phyloP scores from a whole-genome alignment of 1,284 basidiomycete genomes.

The Moesziomyces globuligerus region DNA sequence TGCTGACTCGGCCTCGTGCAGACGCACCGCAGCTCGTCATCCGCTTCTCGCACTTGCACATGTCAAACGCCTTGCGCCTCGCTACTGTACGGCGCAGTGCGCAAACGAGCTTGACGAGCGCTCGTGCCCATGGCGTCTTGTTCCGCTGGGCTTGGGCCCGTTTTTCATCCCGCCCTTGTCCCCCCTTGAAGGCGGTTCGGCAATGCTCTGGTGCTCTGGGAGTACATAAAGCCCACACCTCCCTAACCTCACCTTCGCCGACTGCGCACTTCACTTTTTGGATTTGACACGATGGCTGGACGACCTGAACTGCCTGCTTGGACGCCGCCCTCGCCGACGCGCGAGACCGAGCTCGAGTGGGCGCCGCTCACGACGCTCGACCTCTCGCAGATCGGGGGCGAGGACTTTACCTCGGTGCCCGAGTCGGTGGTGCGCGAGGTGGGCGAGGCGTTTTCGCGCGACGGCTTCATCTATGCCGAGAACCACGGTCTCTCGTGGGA shows the following conservation, averaged over 20 bases:
- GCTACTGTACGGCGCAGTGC: too few species aligned
- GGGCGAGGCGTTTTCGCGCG: conserved; percentile 55
- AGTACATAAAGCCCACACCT: too few species aligned
- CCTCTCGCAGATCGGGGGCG: conserved; percentile 56
- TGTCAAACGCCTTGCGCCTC: too few species aligned
- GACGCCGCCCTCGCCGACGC: conserved; percentile 55
- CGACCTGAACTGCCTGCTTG: conserved; percentile 52
- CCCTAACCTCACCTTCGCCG: too few species aligned
- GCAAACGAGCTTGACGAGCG: too few species aligned
- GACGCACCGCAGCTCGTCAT: too few species aligned
- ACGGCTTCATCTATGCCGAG: conserved; percentile 65
- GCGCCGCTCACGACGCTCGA: conserved; percentile 64
- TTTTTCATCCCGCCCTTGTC: too few species aligned
- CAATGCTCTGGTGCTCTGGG: too few species aligned
- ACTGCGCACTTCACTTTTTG: not conserved
- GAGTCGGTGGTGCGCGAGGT: conserved; percentile 51
- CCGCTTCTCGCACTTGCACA: too few species aligned
- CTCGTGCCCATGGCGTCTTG: too few species aligned
- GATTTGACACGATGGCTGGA: not conserved
- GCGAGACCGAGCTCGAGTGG: conserved; percentile 61
- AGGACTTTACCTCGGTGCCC: conserved; percentile 58
- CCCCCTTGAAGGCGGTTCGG: too few species aligned
- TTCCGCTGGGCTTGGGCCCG: too few species aligned
- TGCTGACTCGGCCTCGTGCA: not conserved
- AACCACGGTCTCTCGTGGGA: conserved; percentile 64